Conservation (phyloP, 106 monocot species). For the Allium cepa region DNA sequence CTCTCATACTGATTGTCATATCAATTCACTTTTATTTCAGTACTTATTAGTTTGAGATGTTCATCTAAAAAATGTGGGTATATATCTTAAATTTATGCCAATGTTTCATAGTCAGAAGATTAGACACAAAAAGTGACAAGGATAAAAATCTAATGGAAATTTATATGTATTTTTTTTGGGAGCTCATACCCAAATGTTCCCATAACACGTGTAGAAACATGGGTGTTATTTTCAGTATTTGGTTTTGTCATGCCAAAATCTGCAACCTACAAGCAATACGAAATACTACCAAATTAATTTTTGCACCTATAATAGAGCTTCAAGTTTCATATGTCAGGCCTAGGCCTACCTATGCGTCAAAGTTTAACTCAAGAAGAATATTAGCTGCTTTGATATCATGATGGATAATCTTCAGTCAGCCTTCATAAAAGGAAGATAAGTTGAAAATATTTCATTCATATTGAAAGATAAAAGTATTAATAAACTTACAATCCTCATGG, state of each 20-base stretch:
- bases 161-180: too few species aligned
- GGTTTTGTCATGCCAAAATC: slow-evolving; percentile 94
- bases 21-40: too few species aligned
- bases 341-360: slow-evolving; percentile 73
- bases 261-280: slow-evolving; percentile 51
- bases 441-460: too few species aligned
- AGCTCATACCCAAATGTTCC: slow-evolving; percentile 51
- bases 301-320: too few species aligned
- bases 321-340: too few species aligned
- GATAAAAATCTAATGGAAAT: too few species aligned
- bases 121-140: too few species aligned
- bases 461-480: neutral
- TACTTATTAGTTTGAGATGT: too few species aligned
- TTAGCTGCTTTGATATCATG: slow-evolving; percentile 92
- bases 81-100: too few species aligned
- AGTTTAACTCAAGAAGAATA: slow-evolving; percentile 84
- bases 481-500: slow-evolving; percentile 60
- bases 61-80: too few species aligned
- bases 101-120: too few species aligned
- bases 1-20: too few species aligned
- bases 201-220: slow-evolving; percentile 87
- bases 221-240: slow-evolving; percentile 45
- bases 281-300: neutral
- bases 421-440: slow-evolving; percentile 14
- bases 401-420: slow-evolving; percentile 91